A percentile compares a stretch with the other conserved stretches of the same genome.
Conservation (phyloP, 306 rosid genomes). For the Sicyos baderoa region DNA sequence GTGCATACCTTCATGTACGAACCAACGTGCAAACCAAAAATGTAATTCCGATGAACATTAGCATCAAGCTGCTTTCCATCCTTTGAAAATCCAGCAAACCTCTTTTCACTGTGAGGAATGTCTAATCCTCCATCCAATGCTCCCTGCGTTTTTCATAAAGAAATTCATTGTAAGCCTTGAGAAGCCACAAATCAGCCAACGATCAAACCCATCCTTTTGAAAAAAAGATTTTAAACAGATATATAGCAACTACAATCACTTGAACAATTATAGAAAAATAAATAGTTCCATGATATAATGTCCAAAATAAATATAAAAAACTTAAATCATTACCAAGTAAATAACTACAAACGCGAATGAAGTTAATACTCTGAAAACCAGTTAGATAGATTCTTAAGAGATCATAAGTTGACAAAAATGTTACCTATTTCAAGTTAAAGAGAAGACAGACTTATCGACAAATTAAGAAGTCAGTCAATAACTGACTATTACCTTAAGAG, state of each 20-base stretch:
- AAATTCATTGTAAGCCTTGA: background rate
- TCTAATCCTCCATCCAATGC: constrained; percentile 90
- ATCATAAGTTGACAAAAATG: no score
- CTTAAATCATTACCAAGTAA: background rate
- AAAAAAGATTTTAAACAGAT: background rate
- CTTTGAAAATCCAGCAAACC: constrained; percentile 75
- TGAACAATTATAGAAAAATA: background rate
- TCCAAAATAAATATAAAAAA: background rate
- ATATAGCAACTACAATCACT: no score
- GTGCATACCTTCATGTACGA: constrained; percentile 50
- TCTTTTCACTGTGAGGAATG: constrained; percentile 81
- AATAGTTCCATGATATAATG: background rate
- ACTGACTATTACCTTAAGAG: constrained; percentile 45
- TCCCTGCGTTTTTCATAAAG: constrained; percentile 35
- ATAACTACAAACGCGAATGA: background rate
- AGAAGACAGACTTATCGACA: background rate
- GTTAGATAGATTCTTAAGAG: background rate
- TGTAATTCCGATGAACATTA: constrained; percentile 74
- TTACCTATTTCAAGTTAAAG: background rate
- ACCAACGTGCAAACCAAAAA: constrained; percentile 68
- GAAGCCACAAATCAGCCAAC: background rate
- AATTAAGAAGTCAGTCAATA: background rate
- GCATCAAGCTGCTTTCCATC: constrained; percentile 64
- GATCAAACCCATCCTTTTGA: background rate
- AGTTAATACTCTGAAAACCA: background rate